Base-by-base conservation (phyloP, 345 rosid species). In the Sonneratia caseolaris region DNA sequence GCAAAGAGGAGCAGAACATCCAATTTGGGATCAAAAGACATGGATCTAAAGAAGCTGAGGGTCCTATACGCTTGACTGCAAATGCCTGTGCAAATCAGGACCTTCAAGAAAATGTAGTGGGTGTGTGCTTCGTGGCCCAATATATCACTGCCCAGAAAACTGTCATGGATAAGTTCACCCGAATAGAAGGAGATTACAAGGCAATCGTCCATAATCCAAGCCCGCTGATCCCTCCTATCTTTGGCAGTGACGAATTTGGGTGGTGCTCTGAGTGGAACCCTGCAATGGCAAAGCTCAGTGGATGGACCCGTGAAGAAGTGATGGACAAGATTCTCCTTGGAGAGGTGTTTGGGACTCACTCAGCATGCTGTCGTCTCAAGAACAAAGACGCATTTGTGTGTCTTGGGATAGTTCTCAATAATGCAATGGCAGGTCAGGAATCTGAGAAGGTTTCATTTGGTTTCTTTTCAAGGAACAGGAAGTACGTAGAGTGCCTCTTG, bases 191-290 rank as follows among this genome's bases (percentile, higher is more conserved):
- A 66, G 98, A 94, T 75, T 94, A 94, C 84, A 91, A 84, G 76
- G 91, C 98, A 27, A 91, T 94, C 27, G 88, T 90, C 71, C 98
- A 91, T 69, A 94, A 88, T 68, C 97, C 93, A 48, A 94, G 83
- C 83, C 98, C 97, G 18, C 77, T 91, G 80, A 94, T 94, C 66
- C 98, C 98, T 6, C 96, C 98, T 27, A 87, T 94, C 61, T 94
- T 94, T 43, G 97, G 96, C 35, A 79, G 85, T 0, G 96, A 94
- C 73, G 97, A 91, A 72, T 90, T 91, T 13, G 98, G 98, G 11
- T 91, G 96, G 97, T 94, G 98, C 76, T 89, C 95, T 0, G 98
- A 94, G 84, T 93, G 98, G 98, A 93, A 93, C 79, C 86, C 86
- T 3, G 91, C 97, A n/a, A 93, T 93, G 97, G 79, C 77, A 40